Evolutionary conservation across 2,329 filamentous ascomycete species (phyloP).

Genomic region (Claviceps sorghi): DNA sequence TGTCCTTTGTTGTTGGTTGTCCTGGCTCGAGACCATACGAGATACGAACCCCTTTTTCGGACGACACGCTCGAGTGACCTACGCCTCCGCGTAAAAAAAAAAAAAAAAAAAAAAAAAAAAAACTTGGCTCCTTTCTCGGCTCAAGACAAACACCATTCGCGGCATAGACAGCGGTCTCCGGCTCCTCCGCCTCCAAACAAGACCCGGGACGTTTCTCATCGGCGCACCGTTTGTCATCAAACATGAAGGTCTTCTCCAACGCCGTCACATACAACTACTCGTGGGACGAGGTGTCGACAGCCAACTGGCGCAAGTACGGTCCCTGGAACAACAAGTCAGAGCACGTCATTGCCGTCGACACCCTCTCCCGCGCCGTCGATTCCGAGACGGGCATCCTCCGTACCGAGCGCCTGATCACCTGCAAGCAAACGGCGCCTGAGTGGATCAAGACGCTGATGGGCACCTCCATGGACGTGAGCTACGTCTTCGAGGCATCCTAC

Average conservation of each 20-base stretch:
- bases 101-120: not conserved
- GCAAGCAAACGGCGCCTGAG: conserved; percentile 51
- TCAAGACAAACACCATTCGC: no score
- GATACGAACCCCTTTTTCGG: not conserved
- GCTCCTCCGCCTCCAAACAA: not conserved
- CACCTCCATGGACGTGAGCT: conserved; percentile 56
- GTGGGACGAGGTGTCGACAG: conserved; percentile 94
- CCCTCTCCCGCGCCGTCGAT: conserved; percentile 55
- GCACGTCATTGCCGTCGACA: conserved; percentile 92
- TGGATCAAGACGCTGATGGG: conserved; percentile 74
- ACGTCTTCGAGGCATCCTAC: conserved; percentile 92
- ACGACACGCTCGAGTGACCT: not conserved
- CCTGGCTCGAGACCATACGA: not conserved
- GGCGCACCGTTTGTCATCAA: conserved; percentile 8
- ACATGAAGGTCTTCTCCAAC: conserved; percentile 93
- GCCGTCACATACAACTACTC: conserved; percentile 89
- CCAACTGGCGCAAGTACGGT: conserved; percentile 98
- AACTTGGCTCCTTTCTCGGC: not conserved
- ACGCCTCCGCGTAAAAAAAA: not conserved
- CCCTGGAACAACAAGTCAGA: conserved; percentile 98
- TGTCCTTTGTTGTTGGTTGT: not conserved
- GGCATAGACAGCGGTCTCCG: no score
- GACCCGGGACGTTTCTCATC: not conserved
- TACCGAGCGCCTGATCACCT: conserved; percentile 48
- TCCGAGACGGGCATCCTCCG: conserved; percentile 43